Conservation (phyloP, 768 basidiomycete species). For the Lactarius tabidus region DNA sequence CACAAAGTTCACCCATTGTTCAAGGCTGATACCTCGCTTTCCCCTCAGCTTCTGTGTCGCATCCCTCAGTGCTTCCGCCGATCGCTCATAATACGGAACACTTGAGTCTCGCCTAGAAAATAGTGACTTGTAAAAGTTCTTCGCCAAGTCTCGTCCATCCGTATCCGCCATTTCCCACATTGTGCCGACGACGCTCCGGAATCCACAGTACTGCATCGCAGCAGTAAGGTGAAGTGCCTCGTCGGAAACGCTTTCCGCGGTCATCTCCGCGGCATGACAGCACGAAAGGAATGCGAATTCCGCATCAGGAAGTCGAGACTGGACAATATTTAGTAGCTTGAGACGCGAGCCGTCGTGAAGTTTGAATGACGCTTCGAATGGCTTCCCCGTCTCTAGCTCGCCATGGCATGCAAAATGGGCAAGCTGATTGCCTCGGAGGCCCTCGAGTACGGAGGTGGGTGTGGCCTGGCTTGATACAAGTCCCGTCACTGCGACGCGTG, state of each 20-base stretch:
- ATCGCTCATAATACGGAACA: not conserved
- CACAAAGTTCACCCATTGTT: slow-evolving; percentile 20
- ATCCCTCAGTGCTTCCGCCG: slow-evolving; percentile 5
- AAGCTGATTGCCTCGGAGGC: not conserved
- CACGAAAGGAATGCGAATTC: slow-evolving; percentile 17
- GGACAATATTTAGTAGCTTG: slow-evolving; percentile 6
- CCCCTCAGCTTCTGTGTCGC: slow-evolving; percentile 10
- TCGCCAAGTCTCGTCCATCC: slow-evolving; percentile 18
- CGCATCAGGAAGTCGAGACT: not conserved
- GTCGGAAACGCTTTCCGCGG: not conserved
- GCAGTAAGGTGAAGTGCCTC: slow-evolving; percentile 22
- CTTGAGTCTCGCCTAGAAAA: not conserved
- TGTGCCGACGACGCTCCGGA: not conserved
- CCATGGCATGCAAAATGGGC: slow-evolving; percentile 16
- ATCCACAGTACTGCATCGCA: slow-evolving; percentile 23
- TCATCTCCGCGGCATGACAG: slow-evolving; percentile 8
- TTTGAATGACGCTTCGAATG: not conserved
- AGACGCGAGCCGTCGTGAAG: not conserved
- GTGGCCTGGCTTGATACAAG: not conserved
- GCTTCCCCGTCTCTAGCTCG: not conserved
- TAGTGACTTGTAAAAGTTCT: slow-evolving; percentile 9
- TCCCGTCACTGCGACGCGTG: not conserved
- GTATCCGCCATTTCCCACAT: slow-evolving; percentile 23
- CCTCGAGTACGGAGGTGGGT: not conserved
- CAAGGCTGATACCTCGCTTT: slow-evolving; percentile 1